Base-by-base conservation (phyloP, 345 rosid species). In the Brassica rapa region DNA sequence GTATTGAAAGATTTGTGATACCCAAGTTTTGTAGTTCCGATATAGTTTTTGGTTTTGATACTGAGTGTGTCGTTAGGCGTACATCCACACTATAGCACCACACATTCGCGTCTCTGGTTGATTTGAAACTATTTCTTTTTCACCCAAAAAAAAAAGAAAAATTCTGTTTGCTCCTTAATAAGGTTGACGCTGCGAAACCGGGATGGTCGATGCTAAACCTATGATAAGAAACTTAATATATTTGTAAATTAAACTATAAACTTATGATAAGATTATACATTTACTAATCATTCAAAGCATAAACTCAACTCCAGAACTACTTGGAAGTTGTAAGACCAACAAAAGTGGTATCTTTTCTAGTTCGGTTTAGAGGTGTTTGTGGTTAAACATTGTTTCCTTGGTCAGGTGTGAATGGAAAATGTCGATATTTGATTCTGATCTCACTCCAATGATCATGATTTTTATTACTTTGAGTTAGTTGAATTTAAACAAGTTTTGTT, bases 1-100 rank as follows among this genome's bases (percentile, higher is more conserved):
- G 39, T 61, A 32, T 25, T 59, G 1, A 1, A 79, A 61, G 71
- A 0, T 33, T 32, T 62, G 41, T 51, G 70, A 21, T 63, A 16
- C 57, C 16, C 23, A 70, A 49, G 56, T 43, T 72, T 66, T 73
- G 69, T 78, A 65, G 39, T 61, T 61, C 19, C 14, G 37, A 59
- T 11, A 32, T 32, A 62, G 39, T 33, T 70, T 56, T 49, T 33
- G 55, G 62, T 76, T 77, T 39, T 56, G 66, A 37, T 64, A 64
- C 35, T 19, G 49, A 71, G 3, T 53, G 65, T 57, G n/a, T 66
- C 37, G 19, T 49, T 25, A 10, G 15, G n/a, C 15, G n/a, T 41
- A 4, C 14, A 3, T n/a, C 62, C n/a, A 59, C 63, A 10, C 32
- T 24, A 59, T 24, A 59, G 63, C 5, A 10, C n/a, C 1, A 59